Evolutionary conservation across 164 flowering plant genomes (phyloP), one percentile per base, ranked within the genome.

Genomic region (Vitis vinifera): DNA sequence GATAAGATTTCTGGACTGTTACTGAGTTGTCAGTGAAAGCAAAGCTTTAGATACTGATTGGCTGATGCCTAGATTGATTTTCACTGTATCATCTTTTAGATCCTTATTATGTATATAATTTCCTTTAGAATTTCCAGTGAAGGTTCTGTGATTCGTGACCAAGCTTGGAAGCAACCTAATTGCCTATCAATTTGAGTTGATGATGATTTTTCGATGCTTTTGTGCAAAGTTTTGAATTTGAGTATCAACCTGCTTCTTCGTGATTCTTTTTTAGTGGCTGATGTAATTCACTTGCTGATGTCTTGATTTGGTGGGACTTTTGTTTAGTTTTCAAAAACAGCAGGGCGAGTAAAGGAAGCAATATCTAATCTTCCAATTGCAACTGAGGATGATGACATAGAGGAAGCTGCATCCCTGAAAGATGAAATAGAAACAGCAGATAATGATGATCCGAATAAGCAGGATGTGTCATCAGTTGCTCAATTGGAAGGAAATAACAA

Each of bases 341-440:
- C 93, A 71, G 85, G 79, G 49, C 71, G 73, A 61, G 68, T 93
- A 65, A 95, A 90, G 80, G 97, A 91, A 69, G 71, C 75, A 60
- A 88, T 95, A 75, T 84, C 87, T 27, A 76, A 71, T 70, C 93
- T 95, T 73, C 99, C 99, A 29, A 77, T 87, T 57, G 91, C 97
- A 55, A 88, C 89, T 23, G 76, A 86, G 76, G 87, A 82, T 63
- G 99, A 93, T 69, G 99, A 95, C 68, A 59, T 51, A 10, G 91
- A 91, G 62, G 98, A 93, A 83, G 88, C 92, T 70, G 86, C 63
- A 55, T 83, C 85, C 29, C 75, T 91, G 70, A 76, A 80, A 73
- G 88, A 84, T 51, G 85, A 78, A 56, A 66, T 51, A 8, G 77
- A 59, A 51, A 67, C 9, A 31, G 59, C 58, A 66, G 79, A 74